Percentiles rank a stretch among this genome's conserved stretches.
Conservation (phyloP, 805 yeast species). For the Saccharomycopsis malanga region DNA sequence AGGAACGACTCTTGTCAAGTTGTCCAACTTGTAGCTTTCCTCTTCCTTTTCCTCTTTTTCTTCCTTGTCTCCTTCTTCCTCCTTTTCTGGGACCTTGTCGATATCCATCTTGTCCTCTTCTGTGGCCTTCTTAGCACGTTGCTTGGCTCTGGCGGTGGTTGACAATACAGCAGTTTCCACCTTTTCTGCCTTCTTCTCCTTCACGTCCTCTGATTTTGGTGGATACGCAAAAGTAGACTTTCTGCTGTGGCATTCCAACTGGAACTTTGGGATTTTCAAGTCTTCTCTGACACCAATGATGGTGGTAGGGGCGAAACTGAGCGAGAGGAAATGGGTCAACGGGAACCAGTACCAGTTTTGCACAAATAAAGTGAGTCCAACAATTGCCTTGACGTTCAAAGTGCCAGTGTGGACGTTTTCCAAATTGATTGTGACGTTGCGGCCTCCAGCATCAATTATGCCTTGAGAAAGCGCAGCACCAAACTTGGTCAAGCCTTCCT, state of each 20-base stretch:
- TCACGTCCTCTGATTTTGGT: conserved; percentile 72
- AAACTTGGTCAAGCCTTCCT: conserved; percentile 94
- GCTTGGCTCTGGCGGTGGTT: conserved; percentile 90
- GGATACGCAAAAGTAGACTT: conserved; percentile 82
- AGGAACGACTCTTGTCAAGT: conserved; percentile 85
- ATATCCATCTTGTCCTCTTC: conserved; percentile 43
- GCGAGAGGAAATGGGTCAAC: conserved; percentile 81
- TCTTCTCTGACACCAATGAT: conserved; percentile 81
- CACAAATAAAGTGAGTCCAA: conserved; percentile 80
- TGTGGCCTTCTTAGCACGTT: conserved; percentile 68
- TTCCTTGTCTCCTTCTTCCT: conserved; percentile 24
- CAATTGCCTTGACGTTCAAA: conserved; percentile 82
- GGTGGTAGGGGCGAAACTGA: conserved; percentile 89
- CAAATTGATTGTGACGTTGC: conserved; percentile 89
- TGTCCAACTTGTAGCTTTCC: conserved; percentile 62
- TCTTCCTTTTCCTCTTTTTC: conserved; percentile 29
- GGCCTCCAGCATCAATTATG: conserved; percentile 96
- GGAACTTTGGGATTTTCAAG: conserved; percentile 78
- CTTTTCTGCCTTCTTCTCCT: conserved; percentile 79
- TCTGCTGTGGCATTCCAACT: conserved; percentile 73
- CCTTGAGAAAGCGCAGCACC: conserved; percentile 98
- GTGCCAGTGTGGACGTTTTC: conserved; percentile 88
- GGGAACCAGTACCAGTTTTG: conserved; percentile 99
- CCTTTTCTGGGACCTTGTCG: conserved; percentile 32
- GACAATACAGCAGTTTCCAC: conserved; percentile 89